Conservation (phyloP, 495 filamentous ascomycete species). For the Terfezia boudieri region DNA sequence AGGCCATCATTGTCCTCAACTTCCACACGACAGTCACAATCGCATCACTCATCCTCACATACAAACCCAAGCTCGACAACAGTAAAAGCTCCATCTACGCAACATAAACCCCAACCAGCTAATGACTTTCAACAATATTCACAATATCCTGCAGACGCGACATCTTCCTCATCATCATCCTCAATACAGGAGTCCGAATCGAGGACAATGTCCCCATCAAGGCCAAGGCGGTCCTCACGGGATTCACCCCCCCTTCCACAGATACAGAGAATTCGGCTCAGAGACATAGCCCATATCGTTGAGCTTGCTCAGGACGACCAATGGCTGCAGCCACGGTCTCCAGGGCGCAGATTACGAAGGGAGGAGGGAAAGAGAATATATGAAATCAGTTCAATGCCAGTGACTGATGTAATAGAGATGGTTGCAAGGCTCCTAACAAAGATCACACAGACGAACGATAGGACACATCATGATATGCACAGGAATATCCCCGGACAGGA, state of each 20-base stretch:
- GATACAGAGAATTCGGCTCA: slow-evolving; percentile 10
- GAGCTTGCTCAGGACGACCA: slow-evolving; percentile 13
- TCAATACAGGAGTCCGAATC: slow-evolving; percentile 2
- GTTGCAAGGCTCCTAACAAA: slow-evolving; percentile 94
- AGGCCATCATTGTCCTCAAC: background rate
- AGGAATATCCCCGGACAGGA: slow-evolving; percentile 41
- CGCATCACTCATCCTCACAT: background rate
- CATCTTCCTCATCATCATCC: background rate
- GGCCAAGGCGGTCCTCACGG: slow-evolving; percentile 5
- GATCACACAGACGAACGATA: slow-evolving; percentile 92
- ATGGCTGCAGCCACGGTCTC: slow-evolving; percentile 3
- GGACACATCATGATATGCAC: slow-evolving; percentile 66
- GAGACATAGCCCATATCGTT: slow-evolving; percentile 14
- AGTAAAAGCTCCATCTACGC: slow-evolving; percentile 4
- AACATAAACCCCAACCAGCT: slow-evolving; percentile 1
- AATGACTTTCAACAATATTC: slow-evolving; percentile 6
- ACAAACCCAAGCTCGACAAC: slow-evolving; percentile 4
- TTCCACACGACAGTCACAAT: background rate
- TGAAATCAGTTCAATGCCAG: slow-evolving; percentile 96
- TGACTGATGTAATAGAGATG: slow-evolving; percentile 97
- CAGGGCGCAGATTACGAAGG: slow-evolving; percentile 7
- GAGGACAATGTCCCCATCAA: slow-evolving; percentile 4
- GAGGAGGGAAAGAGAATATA: slow-evolving; percentile 27
- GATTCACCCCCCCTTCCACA: slow-evolving; percentile 3
- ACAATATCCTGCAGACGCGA: background rate